phyloP scores from a whole-genome alignment of 805 yeast genomes.

The Schizosaccharomyces osmophilus region DNA sequence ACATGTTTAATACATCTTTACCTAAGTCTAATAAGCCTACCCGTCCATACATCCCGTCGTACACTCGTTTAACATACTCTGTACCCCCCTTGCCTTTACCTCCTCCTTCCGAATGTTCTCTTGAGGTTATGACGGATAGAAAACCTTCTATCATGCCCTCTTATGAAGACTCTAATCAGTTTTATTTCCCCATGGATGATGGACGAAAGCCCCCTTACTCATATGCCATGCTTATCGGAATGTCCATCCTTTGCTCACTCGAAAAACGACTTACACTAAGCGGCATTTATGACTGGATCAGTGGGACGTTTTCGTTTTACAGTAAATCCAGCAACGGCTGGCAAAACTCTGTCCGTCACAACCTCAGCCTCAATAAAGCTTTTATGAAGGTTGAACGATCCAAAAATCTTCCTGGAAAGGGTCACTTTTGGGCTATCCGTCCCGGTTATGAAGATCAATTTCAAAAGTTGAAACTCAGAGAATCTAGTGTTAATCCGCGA shows the following conservation, averaged over 20 bases:
- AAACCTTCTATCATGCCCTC: not conserved
- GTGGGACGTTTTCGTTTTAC: constrained; percentile 62
- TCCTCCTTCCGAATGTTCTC: not conserved
- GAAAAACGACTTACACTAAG: constrained; percentile 46
- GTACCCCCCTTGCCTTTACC: not conserved
- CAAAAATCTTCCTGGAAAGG: constrained; percentile 29
- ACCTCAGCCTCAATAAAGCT: constrained; percentile 76
- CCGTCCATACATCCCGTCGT: not conserved
- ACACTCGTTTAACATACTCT: not conserved
- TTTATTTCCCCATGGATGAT: constrained; percentile 18
- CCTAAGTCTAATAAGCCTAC: not conserved
- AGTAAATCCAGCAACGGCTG: constrained; percentile 74
- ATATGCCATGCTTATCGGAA: constrained; percentile 78
- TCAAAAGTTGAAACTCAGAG: constrained; percentile 16
- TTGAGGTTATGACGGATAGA: not conserved
- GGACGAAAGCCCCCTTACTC: constrained; percentile 76
- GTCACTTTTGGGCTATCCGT: constrained; percentile 81
- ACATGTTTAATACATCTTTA: not conserved
- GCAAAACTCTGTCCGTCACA: constrained; percentile 94
- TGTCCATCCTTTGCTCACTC: constrained; percentile 71
- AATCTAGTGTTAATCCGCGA: not conserved
- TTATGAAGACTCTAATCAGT: not conserved
- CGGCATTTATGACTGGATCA: constrained; percentile 81
- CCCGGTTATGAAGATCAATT: constrained; percentile 66
- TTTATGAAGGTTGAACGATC: constrained; percentile 78